Base-by-base conservation (phyloP, 495 filamentous ascomycete genomes). In the Glutinoglossum americanum region DNA sequence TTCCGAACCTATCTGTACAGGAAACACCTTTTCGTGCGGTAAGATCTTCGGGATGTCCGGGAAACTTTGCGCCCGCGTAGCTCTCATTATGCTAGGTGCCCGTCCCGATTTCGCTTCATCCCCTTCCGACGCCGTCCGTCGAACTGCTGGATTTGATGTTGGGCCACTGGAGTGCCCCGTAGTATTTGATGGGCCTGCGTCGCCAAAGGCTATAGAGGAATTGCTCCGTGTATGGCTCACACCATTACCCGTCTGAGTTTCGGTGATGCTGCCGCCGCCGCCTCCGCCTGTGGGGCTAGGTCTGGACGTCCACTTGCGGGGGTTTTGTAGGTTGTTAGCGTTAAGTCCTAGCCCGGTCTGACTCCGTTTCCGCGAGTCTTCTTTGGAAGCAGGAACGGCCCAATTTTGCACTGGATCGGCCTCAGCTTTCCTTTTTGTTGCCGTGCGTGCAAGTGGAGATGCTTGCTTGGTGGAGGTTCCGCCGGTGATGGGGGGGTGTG, bases 1-100 rank as follows among this genome's bases (percentile, higher is more conserved):
- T 70, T 94, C 83, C 9, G 82, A 84, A 37, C 90, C 90, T 59
- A 97, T 90, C 71, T 97, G 90, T 58, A 97, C 90, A 3, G 90
- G 81, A 66, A 95, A 97, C 2, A 94, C 81, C 68, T 83, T 83
- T 48, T 79, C 79, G 4, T 66, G 62, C 7, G 80, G 80, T 4
- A 83, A 37, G 17, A 26, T 41, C 57, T 55, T 41, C 19, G 53
- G 53, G 19, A 55, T 41, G 3, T 49, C 47, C 1, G 47, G 47
- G 25, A 25, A 23, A 19, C n/a, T 49, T 15, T 49, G 47, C 10
- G 19, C 25, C 23, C 47, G 19, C 1, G 47, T 27, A 9, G 47
- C 19, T 25, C 25, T 23, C 25, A 49, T 23, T 27, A 49, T 49
- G 47, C n/a, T 25, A 8, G 47, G 19, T 49, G 25, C 13, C 47